Conservation (phyloP, 306 rosid species). For the Vigna unguiculata region DNA sequence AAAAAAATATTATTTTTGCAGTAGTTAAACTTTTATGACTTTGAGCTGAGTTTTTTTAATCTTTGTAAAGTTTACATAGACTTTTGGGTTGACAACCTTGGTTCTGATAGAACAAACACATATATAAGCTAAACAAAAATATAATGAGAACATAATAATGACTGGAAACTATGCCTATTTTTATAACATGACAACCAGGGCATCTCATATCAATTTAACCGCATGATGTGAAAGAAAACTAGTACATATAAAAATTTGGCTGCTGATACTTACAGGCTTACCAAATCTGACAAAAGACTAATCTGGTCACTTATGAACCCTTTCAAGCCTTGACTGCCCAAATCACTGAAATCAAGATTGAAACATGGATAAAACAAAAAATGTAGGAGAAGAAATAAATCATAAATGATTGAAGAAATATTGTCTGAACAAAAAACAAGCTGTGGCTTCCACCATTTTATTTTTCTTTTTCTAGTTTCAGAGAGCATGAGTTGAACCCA, state of each 20-base stretch:
- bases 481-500: slow-evolving; percentile 15
- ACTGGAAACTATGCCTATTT: background rate
- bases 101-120: slow-evolving; percentile 8
- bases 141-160: slow-evolving; percentile 14
- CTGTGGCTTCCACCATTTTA: slow-evolving; percentile 26
- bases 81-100: background rate
- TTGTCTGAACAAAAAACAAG: slow-evolving; percentile 21
- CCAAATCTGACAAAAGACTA: slow-evolving; percentile 85
- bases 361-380: slow-evolving; percentile 40
- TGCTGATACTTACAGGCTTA: slow-evolving; percentile 92
- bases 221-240: slow-evolving; percentile 36
- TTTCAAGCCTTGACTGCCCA: slow-evolving; percentile 96
- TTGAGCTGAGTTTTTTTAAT: background rate
- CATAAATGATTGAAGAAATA: slow-evolving; percentile 5
- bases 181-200: slow-evolving; percentile 34
- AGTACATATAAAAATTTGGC: slow-evolving; percentile 43
- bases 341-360: slow-evolving; percentile 67
- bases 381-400: background rate
- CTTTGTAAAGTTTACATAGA: background rate
- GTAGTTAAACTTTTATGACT: background rate
- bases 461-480: slow-evolving; percentile 9
- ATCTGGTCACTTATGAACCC: slow-evolving; percentile 83
- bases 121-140: slow-evolving; percentile 3
- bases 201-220: slow-evolving; percentile 18
- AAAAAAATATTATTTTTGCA: slow-evolving; percentile 1